Evolutionary conservation across 441 rosid species (phyloP).

Genomic region (Metrosideros polymorpha): DNA sequence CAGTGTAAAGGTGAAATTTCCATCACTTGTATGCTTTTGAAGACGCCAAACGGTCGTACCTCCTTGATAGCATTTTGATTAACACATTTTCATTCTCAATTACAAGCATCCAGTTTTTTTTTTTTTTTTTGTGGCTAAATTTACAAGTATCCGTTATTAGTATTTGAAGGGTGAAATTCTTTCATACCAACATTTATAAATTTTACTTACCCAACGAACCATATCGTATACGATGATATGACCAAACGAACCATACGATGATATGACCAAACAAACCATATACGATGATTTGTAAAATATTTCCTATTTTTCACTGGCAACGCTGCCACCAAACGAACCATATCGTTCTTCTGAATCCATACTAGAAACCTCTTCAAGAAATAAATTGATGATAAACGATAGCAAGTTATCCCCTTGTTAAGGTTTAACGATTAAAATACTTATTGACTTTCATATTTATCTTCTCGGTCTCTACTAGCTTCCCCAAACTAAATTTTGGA

Average conservation of each 20-base stretch:
- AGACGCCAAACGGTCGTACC: background rate
- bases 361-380: background rate
- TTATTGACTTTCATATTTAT: background rate
- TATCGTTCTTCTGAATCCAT: background rate
- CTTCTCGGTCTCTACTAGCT: background rate
- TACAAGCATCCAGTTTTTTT: too few relatives aligned
- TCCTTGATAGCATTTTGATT: background rate
- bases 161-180: too few relatives aligned
- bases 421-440: background rate
- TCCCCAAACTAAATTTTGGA: background rate
- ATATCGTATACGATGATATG: too few relatives aligned
- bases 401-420: background rate
- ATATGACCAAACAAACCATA: too few relatives aligned
- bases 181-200: too few relatives aligned
- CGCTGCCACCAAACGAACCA: background rate
- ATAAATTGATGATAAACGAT: background rate
- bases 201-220: too few relatives aligned
- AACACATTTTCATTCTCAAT: too few relatives aligned
- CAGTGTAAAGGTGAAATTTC: background rate
- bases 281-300: too few relatives aligned
- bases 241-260: too few relatives aligned
- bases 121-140: too few relatives aligned
- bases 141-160: background rate
- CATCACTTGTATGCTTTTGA: background rate
- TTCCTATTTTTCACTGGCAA: background rate